These are phyloP conservation scores for Globomyces pollinis-pini DNA, from an alignment of 192 early-diverging fungal genomes.

Conservation along the genomic window DNA sequence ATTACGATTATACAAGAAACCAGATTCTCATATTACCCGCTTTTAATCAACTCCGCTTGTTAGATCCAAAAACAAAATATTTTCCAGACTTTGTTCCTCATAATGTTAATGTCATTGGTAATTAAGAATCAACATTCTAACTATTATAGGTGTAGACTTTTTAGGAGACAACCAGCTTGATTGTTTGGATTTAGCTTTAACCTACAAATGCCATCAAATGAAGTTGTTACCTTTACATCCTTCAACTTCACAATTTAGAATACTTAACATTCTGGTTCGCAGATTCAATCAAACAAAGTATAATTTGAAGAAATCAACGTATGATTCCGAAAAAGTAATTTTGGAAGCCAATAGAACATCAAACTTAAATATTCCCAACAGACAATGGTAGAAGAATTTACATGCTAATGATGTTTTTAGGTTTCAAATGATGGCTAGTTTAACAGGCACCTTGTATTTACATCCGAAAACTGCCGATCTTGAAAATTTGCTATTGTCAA, in stretches of 20 bases:
- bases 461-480: too few species aligned
- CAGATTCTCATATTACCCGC: conserved; percentile 4
- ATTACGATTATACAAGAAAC: conserved; percentile 1
- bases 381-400: too few species aligned
- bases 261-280: background rate
- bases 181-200: background rate
- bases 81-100: conserved; percentile 6
- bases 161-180: background rate
- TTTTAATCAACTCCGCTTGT: background rate
- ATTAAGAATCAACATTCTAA: too few species aligned
- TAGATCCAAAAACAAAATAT: conserved; percentile 2
- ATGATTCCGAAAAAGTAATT: too few species aligned
- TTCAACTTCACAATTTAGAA: background rate
- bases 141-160: conserved; percentile 3
- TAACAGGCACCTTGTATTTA: too few species aligned
- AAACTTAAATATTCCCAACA: too few species aligned
- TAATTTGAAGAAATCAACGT: too few species aligned
- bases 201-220: background rate
- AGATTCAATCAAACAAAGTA: conserved; percentile 2
- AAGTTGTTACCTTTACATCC: background rate
- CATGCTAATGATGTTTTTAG: too few species aligned
- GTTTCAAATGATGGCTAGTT: too few species aligned
- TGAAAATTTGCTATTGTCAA: too few species aligned
- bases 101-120: background rate
- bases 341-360: too few species aligned